phyloP scores from a whole-genome alignment of 805 yeast genomes.

The Myxozyma melibiosi region DNA sequence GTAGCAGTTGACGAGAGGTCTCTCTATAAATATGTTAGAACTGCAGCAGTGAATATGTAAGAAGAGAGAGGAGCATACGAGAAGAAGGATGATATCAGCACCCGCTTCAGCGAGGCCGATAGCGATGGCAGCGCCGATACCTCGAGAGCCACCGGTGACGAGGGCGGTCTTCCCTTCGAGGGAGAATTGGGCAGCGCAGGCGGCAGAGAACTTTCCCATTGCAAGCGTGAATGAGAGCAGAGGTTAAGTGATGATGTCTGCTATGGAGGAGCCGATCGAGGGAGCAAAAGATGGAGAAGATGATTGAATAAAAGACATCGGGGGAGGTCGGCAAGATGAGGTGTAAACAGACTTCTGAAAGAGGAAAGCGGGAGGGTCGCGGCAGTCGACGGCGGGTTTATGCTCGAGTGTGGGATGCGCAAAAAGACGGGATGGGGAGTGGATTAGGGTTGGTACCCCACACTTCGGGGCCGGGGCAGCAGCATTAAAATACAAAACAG shows the following conservation, averaged over 20 bases:
- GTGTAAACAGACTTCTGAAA: neutral
- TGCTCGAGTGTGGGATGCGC: too few relatives aligned
- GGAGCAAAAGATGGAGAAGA: neutral
- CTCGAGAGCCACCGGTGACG: slow-evolving; percentile 63
- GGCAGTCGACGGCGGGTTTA: neutral
- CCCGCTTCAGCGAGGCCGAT: slow-evolving; percentile 53
- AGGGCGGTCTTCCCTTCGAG: slow-evolving; percentile 48
- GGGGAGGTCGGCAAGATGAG: neutral
- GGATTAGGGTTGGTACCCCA: neutral
- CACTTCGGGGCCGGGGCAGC: too few relatives aligned
- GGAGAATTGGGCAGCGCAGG: slow-evolving; percentile 39
- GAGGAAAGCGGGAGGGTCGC: too few relatives aligned
- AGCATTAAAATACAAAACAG: too few relatives aligned
- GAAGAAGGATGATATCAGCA: slow-evolving; percentile 48
- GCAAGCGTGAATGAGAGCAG: neutral
- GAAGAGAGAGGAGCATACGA: neutral
- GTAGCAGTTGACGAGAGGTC: slow-evolving; percentile 41
- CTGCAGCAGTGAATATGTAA: neutral
- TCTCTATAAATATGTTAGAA: slow-evolving; percentile 42
- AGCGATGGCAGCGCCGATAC: slow-evolving; percentile 64
- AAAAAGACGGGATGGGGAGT: neutral
- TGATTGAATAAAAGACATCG: neutral
- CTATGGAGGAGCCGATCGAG: neutral
- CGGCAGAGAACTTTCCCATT: neutral
- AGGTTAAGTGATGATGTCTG: neutral